phyloP scores from a whole-genome alignment of 1,284 basidiomycete genomes.

The Boletus sp. region DNA sequence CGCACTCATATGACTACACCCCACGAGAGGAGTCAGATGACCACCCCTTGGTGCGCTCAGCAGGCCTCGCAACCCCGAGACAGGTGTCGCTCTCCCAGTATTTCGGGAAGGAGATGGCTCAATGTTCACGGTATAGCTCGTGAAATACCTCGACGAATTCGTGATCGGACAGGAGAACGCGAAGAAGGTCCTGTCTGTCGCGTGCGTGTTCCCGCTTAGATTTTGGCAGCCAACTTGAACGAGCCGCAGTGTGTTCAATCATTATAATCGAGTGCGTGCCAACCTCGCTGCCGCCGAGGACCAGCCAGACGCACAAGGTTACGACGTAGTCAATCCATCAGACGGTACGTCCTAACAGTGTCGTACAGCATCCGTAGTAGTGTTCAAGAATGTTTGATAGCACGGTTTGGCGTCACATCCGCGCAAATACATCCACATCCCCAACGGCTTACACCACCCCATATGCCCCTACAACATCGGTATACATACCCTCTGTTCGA shows the following conservation, averaged over 20 bases:
- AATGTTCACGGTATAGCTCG: conserved; percentile 51
- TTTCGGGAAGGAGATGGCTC: conserved; percentile 2
- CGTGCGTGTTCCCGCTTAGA: conserved; percentile 51
- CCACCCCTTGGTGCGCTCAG: conserved; percentile 29
- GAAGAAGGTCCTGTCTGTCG: conserved; percentile 91
- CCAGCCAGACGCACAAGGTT: conserved; percentile 39
- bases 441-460: conserved; percentile 36
- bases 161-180: conserved; percentile 92
- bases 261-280: conserved; percentile 79
- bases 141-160: conserved; percentile 85
- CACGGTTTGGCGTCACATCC: conserved; percentile 41
- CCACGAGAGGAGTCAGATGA: conserved; percentile 34
- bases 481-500: conserved; percentile 67
- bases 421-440: conserved; percentile 59
- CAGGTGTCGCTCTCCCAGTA: conserved; percentile 46
- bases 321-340: conserved; percentile 26
- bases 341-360: conserved; percentile 33
- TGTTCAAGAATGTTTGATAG: conserved; percentile 21
- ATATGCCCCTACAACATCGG: conserved; percentile 42
- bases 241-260: conserved; percentile 78
- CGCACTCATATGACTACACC: conserved; percentile 39
- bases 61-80: conserved; percentile 64
- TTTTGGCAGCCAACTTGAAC: conserved; percentile 4
- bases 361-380: background rate
- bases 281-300: conserved; percentile 53